These are phyloP conservation scores for Metschnikowia continentalis DNA, from an alignment of 805 yeast genomes.

Conservation along the genomic window DNA sequence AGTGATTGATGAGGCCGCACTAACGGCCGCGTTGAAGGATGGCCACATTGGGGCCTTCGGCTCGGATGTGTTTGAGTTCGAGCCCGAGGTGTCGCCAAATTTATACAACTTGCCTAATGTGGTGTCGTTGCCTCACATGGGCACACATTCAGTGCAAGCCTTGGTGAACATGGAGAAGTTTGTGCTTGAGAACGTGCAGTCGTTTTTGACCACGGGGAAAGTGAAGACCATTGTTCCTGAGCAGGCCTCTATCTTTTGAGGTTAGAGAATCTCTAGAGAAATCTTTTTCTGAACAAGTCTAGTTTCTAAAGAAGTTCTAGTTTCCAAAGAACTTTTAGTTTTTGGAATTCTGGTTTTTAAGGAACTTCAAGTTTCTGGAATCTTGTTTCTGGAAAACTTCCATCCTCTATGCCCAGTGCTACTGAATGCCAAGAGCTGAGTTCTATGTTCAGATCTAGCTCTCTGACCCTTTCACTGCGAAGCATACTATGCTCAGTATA, in stretches of 20 bases:
- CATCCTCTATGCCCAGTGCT: too few relatives aligned
- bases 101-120: slow-evolving; percentile 60
- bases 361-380: too few relatives aligned
- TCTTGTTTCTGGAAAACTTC: too few relatives aligned
- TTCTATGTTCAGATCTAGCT: too few relatives aligned
- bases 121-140: slow-evolving; percentile 85
- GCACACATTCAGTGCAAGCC: slow-evolving; percentile 75
- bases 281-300: too few relatives aligned
- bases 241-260: slow-evolving; percentile 25
- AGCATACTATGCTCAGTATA: too few relatives aligned
- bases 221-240: slow-evolving; percentile 83
- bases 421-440: too few relatives aligned
- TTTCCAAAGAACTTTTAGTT: too few relatives aligned
- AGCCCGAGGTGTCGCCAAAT: slow-evolving; percentile 67
- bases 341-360: too few relatives aligned
- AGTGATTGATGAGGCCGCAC: slow-evolving; percentile 61
- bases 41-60: slow-evolving; percentile 71
- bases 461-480: too few relatives aligned
- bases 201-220: slow-evolving; percentile 60
- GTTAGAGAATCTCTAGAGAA: too few relatives aligned
- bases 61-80: slow-evolving; percentile 71
- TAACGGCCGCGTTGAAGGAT: slow-evolving; percentile 50
- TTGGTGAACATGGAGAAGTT: slow-evolving; percentile 75
- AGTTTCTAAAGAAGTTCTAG: too few relatives aligned
- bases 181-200: slow-evolving; percentile 63